phyloP scores from a whole-genome alignment of 140 eudicot genomes.

The Flaveria floridana region DNA sequence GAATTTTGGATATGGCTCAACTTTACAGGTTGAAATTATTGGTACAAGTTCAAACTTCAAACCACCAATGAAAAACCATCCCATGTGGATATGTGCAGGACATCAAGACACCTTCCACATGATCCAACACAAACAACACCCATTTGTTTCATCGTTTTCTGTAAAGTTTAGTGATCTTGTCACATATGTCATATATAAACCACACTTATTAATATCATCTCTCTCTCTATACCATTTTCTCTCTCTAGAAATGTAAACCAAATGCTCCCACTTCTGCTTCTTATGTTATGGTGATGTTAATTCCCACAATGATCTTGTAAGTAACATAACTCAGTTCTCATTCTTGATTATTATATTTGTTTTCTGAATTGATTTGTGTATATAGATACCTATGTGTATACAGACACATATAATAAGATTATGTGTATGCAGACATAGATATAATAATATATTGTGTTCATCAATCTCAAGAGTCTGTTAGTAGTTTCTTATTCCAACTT shows the following conservation, averaged over 20 bases:
- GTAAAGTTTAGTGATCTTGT: constrained; percentile 27
- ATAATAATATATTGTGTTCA: constrained; percentile 29
- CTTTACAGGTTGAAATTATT: constrained; percentile 22
- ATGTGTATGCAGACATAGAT: background rate
- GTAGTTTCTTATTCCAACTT: constrained; percentile 35
- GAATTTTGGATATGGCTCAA: no score
- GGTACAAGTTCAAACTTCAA: constrained; percentile 34
- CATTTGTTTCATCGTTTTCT: constrained; percentile 29
- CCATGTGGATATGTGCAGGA: constrained; percentile 41
- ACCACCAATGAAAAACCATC: constrained; percentile 35
- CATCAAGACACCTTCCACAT: constrained; percentile 39
- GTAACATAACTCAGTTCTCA: constrained; percentile 23
- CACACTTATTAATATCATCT: constrained; percentile 27
- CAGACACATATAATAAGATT: background rate
- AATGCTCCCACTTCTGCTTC: constrained; percentile 26
- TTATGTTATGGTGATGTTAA: constrained; percentile 19
- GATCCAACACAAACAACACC: constrained; percentile 40
- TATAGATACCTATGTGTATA: background rate
- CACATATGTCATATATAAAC: constrained; percentile 39
- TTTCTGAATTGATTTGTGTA: background rate
- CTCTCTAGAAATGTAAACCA: constrained; percentile 21
- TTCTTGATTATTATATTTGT: background rate
- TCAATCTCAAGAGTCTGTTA: constrained; percentile 33
- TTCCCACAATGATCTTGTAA: constrained; percentile 42
- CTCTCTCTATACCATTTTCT: constrained; percentile 9